phyloP scores from a whole-genome alignment of 768 basidiomycete genomes.

The Pilatotrama ljubarskyi region DNA sequence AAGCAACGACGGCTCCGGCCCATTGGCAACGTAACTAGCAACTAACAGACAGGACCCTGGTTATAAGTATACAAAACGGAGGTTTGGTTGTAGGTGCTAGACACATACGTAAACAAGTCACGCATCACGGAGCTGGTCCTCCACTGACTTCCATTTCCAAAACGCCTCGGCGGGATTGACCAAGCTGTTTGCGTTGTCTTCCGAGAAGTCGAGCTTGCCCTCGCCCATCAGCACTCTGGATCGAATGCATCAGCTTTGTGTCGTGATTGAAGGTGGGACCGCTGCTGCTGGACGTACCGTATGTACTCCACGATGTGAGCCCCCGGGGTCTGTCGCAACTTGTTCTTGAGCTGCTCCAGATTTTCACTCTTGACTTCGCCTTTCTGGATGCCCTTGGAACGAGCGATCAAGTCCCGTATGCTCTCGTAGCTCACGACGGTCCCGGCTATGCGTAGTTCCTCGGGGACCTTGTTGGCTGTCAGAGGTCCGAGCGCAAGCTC shows the following conservation, averaged over 20 bases:
- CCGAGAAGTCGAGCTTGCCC: constrained; percentile 23
- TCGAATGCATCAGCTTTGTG: too few relatives aligned
- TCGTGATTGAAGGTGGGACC: too few relatives aligned
- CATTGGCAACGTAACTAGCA: too few relatives aligned
- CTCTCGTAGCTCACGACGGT: neutral
- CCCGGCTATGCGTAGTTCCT: constrained; percentile 21
- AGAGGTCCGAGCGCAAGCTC: constrained; percentile 15
- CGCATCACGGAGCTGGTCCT: neutral
- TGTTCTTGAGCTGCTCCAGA: constrained; percentile 2
- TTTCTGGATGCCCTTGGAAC: constrained; percentile 5
- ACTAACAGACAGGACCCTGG: too few relatives aligned
- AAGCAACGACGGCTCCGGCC: too few relatives aligned
- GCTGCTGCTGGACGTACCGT: neutral
- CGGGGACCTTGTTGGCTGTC: constrained; percentile 10
- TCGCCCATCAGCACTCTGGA: constrained; percentile 23
- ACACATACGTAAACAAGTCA: neutral
- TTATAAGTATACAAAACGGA: too few relatives aligned
- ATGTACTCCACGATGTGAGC: constrained; percentile 1
- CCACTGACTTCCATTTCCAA: constrained; percentile 26
- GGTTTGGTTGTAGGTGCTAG: too few relatives aligned
- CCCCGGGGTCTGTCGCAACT: neutral
- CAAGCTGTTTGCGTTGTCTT: constrained; percentile 24
- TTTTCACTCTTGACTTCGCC: constrained; percentile 8
- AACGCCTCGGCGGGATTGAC: constrained; percentile 20
- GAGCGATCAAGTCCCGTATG: constrained; percentile 1